Base-by-base conservation (phyloP, 1,284 basidiomycete genomes). In the Singerocomus rubriflavus region DNA sequence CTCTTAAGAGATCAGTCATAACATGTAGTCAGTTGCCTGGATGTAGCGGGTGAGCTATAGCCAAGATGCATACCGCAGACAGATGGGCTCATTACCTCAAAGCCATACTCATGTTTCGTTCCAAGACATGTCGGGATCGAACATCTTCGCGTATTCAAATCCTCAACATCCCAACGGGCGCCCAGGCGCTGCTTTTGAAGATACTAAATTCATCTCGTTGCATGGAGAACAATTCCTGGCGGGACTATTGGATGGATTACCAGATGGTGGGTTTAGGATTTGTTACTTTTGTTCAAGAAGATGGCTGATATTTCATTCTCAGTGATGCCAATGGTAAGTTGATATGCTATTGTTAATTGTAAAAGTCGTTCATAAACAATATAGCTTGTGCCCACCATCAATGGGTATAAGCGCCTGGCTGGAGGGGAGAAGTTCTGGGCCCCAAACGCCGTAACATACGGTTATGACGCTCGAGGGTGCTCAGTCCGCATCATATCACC, bases 401-500 rank as follows among this genome's bases (percentile, higher is more conserved):
- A 96, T 64, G 93, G 93, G n/a, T 99, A 98, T 75, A 99, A 98
- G 68, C 90, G 95, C 17, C 81, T 99, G 12, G 85, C 93, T 14
- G 94, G 91, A n/a, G 94, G 94, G 16, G 92, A 93, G 66, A 85
- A 89, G 2, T 95, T 90, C 75, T 97, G 93, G 92, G 94, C 94
- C 2, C 94, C 94, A 4, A 96, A 94, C 64, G 85, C 92, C 8
- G 79, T 91, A 27, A 93, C 91, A 3, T 98, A 94, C 66, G 95
- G 94, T 3, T 98, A 96, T 69, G 96, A 98, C 71, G 94, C 91
- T 21, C 88, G 95, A 30, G 85, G 88, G 0, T 94, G 93, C 2
- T 93, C 91, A 10, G 82, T 98, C 49, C 85, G 95, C 36, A 88
- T 98, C 58, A 85, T 98, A 61, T 87, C 88, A 0, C 93, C 95